Evolutionary conservation across 192 early-diverging fungal species (phyloP), one percentile per base, ranked within the genome.

Genomic region (Funneliformis mosseae): DNA sequence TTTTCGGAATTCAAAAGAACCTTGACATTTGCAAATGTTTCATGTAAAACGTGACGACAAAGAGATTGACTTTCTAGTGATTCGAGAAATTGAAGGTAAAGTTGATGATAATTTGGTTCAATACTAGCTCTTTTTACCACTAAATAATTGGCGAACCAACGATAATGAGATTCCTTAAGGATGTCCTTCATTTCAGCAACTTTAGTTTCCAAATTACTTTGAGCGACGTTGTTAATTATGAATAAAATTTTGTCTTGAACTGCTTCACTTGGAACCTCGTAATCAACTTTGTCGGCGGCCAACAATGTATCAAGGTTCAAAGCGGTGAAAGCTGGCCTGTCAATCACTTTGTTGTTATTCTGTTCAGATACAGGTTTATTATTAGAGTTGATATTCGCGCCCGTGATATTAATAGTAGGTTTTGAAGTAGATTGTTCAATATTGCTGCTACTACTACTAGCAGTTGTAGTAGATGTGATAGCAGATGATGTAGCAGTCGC

Each of bases 101-200:
- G 89, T 75, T 92, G 83, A 81, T 99, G 98, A 81, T 96, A 96
- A 86, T 99, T 99, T 70, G 97, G 97, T 84, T 99, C 97, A 66
- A 96, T 94, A 81, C 96, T 97, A 4, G 96, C 95, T 1, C 98
- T 90, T 85, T 98, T 97, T 61, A 97, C 95, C 8, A 99, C 93
- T 7, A 99, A 86, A 79, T 98, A 97, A 80, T 97, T 91, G 73
- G 96, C 94, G 81, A 99, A 98, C 98, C 98, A 99, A 27, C 92
- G 88, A 75, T 89, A 93, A 39, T 81, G 83, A n/a, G 81, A 80
- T n/a, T 90, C 88, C 2, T 89, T 84, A 23, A 97, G 86, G 76
- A 94, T 85, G 59, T 94, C 94, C 67, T 89, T 90, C 83, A 97
- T 92, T 67, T 96, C 94, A 0, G 86, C 71, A 8, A 89, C 86